phyloP scores from a whole-genome alignment of 208 protist species.

The Crithidia sp. region DNA sequence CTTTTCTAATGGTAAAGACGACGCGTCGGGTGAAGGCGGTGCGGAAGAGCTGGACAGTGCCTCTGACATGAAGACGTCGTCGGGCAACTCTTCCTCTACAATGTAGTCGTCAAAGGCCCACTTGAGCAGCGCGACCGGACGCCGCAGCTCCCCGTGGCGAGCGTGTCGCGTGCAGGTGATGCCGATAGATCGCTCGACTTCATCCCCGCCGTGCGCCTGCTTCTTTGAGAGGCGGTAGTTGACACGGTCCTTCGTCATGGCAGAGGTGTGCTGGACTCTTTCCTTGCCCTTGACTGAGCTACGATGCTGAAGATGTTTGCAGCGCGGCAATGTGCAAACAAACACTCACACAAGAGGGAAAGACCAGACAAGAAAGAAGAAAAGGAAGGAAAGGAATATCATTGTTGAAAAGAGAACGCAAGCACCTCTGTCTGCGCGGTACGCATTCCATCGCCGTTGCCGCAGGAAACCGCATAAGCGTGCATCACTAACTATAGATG shows the following conservation, averaged over 20 bases:
- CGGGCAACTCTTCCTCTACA: constrained; percentile 68
- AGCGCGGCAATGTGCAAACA: too few species aligned
- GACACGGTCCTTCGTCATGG: constrained; percentile 78
- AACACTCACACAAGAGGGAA: not conserved
- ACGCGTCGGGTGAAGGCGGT: not conserved
- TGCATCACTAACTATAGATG: too few species aligned
- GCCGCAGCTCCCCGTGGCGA: constrained; percentile 9
- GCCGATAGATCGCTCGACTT: constrained; percentile 66
- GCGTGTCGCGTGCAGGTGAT: constrained; percentile 44
- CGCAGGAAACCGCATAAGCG: too few species aligned
- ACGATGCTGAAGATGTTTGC: too few species aligned
- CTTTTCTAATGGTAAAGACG: not conserved
- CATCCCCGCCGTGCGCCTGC: constrained; percentile 46
- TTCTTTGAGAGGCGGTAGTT: constrained; percentile 58
- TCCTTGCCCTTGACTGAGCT: too few species aligned
- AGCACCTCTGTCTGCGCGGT: too few species aligned
- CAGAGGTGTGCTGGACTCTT: too few species aligned
- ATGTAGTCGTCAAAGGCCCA: constrained; percentile 89
- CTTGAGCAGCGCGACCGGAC: constrained; percentile 75
- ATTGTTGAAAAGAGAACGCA: not conserved
- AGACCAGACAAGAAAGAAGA: not conserved
- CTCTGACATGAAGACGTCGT: constrained; percentile 11
- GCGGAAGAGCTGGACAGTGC: not conserved
- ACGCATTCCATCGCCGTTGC: too few species aligned
- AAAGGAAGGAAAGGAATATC: not conserved